phyloP scores from a whole-genome alignment of 148 eudicot species.

The Camellia lanceoleosa region DNA sequence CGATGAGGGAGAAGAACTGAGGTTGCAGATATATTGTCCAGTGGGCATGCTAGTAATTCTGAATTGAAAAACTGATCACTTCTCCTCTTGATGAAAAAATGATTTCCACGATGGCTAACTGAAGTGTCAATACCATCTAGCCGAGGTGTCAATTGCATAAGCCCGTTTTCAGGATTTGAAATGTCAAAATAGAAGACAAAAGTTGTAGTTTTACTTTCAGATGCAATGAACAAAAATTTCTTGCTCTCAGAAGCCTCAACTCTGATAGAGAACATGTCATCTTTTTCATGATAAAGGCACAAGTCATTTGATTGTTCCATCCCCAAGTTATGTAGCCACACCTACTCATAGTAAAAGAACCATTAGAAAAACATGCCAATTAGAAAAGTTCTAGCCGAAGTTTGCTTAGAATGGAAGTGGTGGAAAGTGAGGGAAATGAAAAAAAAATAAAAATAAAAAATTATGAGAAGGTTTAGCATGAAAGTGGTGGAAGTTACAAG shows the following conservation, averaged over 20 bases:
- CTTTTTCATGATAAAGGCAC: slow-evolving; percentile 90
- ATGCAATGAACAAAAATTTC: slow-evolving; percentile 67
- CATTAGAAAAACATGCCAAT: neutral
- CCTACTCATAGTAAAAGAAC: slow-evolving; percentile 32
- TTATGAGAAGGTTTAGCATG: no score
- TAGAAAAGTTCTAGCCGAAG: neutral
- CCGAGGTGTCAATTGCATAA: slow-evolving; percentile 70
- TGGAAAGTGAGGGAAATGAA: no score
- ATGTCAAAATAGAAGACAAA: slow-evolving; percentile 70
- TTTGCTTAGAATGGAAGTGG: no score
- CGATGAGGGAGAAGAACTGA: slow-evolving; percentile 71
- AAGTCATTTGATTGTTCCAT: slow-evolving; percentile 60
- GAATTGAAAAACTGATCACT: slow-evolving; percentile 81
- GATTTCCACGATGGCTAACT: slow-evolving; percentile 82
- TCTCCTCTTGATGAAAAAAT: slow-evolving; percentile 75
- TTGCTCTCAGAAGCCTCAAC: slow-evolving; percentile 81
- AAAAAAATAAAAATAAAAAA: no score
- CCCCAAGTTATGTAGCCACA: slow-evolving; percentile 82
- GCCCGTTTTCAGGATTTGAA: slow-evolving; percentile 52
- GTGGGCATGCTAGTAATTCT: slow-evolving; percentile 83
- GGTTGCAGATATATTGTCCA: slow-evolving; percentile 59
- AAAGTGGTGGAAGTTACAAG: no score
- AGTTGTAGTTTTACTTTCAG: slow-evolving; percentile 77
- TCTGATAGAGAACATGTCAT: slow-evolving; percentile 67
- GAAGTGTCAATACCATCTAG: slow-evolving; percentile 72